Evolutionary conservation across 805 yeast genomes (phyloP).

Genomic region (Saccharomyces kudriavzevii): DNA sequence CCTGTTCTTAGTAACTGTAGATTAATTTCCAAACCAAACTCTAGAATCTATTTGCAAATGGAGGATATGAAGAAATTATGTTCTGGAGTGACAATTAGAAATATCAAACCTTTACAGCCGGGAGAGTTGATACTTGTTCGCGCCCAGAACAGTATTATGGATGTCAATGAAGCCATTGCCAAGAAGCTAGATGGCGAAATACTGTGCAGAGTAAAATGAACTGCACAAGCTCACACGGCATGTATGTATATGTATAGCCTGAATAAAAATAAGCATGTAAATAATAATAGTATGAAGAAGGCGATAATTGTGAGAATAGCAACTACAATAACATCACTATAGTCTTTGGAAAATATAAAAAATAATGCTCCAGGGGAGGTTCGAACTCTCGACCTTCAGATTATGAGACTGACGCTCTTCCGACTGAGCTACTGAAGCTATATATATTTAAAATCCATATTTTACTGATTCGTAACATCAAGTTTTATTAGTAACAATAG

Average conservation of each 20-base stretch:
- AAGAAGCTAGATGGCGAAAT: constrained; percentile 64
- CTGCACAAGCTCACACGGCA: background rate
- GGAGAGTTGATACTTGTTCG: constrained; percentile 79
- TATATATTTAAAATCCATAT: no score
- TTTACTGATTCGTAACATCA: no score
- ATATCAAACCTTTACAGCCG: constrained; percentile 73
- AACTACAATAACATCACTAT: background rate
- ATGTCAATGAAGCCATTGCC: constrained; percentile 78
- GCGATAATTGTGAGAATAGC: background rate
- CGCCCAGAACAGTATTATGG: constrained; percentile 50
- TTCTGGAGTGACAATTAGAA: constrained; percentile 65
- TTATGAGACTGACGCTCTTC: constrained; percentile 17
- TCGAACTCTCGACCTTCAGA: constrained; percentile 18
- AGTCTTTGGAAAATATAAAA: background rate
- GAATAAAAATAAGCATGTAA: background rate
- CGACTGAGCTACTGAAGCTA: constrained; percentile 22
- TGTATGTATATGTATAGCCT: background rate
- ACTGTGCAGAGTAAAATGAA: constrained; percentile 62
- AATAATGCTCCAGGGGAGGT: constrained; percentile 19
- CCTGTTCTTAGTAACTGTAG: constrained; percentile 69
- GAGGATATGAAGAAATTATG: constrained; percentile 67
- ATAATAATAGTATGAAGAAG: background rate
- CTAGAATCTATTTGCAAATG: constrained; percentile 55
- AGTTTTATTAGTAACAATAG: no score
- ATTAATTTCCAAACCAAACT: constrained; percentile 77